These are phyloP conservation scores for Naganishia cerealis DNA, from an alignment of 1,284 basidiomycete species.

Conservation along the genomic window DNA sequence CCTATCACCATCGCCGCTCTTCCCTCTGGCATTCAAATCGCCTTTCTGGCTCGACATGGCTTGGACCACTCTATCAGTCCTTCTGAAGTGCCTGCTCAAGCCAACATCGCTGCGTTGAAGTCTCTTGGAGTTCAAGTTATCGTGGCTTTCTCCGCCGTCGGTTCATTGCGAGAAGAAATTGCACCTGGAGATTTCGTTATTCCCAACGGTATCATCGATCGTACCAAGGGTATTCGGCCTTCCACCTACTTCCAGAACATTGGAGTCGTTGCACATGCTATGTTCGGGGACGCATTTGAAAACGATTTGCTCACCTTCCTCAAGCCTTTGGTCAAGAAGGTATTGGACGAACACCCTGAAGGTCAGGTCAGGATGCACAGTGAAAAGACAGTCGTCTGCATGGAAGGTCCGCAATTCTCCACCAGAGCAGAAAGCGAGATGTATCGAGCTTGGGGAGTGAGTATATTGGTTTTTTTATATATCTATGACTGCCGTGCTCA, in stretches of 20 bases:
- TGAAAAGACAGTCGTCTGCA: slow-evolving; percentile 84
- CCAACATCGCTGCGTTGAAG: slow-evolving; percentile 95
- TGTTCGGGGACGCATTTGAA: slow-evolving; percentile 89
- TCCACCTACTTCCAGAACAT: slow-evolving; percentile 83
- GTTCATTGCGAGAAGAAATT: slow-evolving; percentile 92
- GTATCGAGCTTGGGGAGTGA: slow-evolving; percentile 48
- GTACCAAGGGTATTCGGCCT: slow-evolving; percentile 86
- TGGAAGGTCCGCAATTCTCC: slow-evolving; percentile 86
- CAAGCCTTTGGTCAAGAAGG: slow-evolving; percentile 65
- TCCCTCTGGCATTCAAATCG: slow-evolving; percentile 73
- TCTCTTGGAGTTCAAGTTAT: slow-evolving; percentile 83
- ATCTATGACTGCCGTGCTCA: background rate
- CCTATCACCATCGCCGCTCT: slow-evolving; percentile 84
- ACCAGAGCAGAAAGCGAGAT: slow-evolving; percentile 92
- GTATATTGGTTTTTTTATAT: background rate
- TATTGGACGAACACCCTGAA: slow-evolving; percentile 60
- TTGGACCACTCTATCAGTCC: slow-evolving; percentile 70
- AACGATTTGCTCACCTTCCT: slow-evolving; percentile 68
- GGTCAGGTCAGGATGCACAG: slow-evolving; percentile 69
- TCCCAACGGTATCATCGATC: slow-evolving; percentile 88
- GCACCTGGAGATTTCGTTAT: slow-evolving; percentile 85
- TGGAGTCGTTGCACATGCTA: slow-evolving; percentile 82
- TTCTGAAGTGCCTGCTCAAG: slow-evolving; percentile 74
- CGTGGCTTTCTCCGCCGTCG: slow-evolving; percentile 92
- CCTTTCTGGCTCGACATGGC: slow-evolving; percentile 91